These are phyloP conservation scores for Ceriops tagal DNA, from an alignment of 345 rosid genomes.

Conservation along the genomic window DNA sequence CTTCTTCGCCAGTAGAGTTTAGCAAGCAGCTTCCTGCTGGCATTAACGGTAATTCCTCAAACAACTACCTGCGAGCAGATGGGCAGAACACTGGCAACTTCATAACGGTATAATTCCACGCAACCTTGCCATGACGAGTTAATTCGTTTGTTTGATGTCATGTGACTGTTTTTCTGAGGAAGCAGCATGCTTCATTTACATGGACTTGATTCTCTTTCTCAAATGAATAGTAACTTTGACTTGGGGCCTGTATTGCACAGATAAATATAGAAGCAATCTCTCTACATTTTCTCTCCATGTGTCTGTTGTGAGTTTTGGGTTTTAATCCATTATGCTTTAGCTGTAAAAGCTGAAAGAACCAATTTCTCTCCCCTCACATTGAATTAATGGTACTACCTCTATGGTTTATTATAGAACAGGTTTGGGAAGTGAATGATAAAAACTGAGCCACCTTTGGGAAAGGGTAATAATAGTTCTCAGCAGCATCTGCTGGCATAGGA, in stretches of 20 bases:
- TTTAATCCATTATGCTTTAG: too few relatives aligned
- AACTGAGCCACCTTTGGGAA: not conserved
- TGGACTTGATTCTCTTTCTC: not conserved
- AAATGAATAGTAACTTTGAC: not conserved
- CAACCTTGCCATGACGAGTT: not conserved
- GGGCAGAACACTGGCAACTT: constrained; percentile 84
- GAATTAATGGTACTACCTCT: too few relatives aligned
- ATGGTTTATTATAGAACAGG: not conserved
- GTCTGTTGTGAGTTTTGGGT: too few relatives aligned
- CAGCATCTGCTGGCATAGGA: not conserved
- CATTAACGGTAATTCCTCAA: constrained; percentile 49
- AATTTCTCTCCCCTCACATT: too few relatives aligned
- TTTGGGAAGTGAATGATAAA: not conserved
- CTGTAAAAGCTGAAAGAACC: too few relatives aligned
- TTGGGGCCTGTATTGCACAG: too few relatives aligned
- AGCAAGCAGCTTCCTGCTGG: constrained; percentile 66
- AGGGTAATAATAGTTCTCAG: not conserved
- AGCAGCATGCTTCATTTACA: not conserved
- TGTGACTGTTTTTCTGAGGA: not conserved
- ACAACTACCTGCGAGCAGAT: constrained; percentile 76
- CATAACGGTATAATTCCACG: constrained; percentile 48
- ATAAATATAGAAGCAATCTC: not conserved
- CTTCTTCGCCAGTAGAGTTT: constrained; percentile 43
- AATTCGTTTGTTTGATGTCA: not conserved
- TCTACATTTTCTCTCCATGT: not conserved